Conservation (phyloP, 139 green algal genomes). For the Auxenochlorella pyrenoidosa region DNA sequence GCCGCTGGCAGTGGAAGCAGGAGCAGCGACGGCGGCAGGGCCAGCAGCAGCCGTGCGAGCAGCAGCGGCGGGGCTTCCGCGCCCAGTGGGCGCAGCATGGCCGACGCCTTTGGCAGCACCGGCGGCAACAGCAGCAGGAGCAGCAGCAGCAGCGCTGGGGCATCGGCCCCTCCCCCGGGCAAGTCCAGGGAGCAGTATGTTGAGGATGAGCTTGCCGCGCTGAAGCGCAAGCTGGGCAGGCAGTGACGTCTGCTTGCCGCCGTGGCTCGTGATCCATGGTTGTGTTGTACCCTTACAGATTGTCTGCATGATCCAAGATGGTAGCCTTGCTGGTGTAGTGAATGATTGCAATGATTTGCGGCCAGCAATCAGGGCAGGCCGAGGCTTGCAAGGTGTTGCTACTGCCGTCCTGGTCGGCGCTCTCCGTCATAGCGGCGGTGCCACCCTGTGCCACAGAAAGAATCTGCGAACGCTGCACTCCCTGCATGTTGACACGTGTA, state of each 20-base stretch:
- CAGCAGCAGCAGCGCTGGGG: background rate
- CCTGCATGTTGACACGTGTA: no score
- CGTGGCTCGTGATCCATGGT: background rate
- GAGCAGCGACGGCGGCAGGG: no score
- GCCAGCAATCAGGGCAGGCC: no score
- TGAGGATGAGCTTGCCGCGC: slow-evolving; percentile 54
- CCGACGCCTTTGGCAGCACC: background rate
- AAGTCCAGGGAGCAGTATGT: slow-evolving; percentile 31
- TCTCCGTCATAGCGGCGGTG: no score
- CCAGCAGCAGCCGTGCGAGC: background rate
- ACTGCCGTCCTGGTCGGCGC: no score
- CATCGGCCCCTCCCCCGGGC: background rate
- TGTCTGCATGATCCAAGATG: no score
- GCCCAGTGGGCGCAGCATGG: background rate
- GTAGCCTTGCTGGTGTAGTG: no score
- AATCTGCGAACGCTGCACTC: no score
- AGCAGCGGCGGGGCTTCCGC: background rate
- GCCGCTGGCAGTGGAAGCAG: background rate
- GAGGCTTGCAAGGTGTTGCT: no score
- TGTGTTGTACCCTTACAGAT: background rate
- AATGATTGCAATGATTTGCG: no score
- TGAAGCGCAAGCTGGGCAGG: slow-evolving; percentile 62
- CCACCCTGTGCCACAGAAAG: no score
- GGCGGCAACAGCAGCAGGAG: background rate
- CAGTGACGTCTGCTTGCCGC: slow-evolving; percentile 14